A percentile compares a stretch with the other conserved stretches of the same genome.
phyloP scores from a whole-genome alignment of 306 rosid species.

The Dalbergia cultrata region DNA sequence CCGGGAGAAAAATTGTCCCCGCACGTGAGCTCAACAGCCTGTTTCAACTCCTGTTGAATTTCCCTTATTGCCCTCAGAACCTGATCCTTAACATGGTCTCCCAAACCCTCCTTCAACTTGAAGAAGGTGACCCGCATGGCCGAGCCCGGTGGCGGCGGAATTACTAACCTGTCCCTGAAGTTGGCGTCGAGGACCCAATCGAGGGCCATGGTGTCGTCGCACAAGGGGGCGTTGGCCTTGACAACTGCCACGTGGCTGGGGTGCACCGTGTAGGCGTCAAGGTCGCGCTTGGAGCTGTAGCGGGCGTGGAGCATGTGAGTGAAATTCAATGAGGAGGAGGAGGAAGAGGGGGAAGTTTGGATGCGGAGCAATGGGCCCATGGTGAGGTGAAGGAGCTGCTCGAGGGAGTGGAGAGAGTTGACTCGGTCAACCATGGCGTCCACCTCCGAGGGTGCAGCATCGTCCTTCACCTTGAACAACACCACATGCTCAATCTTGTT shows the following conservation, averaged over 20 bases:
- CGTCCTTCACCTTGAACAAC: constrained; percentile 68
- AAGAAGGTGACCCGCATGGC: constrained; percentile 59
- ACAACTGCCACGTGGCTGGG: constrained; percentile 67
- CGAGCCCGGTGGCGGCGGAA: constrained; percentile 49
- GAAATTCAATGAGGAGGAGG: constrained; percentile 52
- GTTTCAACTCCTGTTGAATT: constrained; percentile 48
- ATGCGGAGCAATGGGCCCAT: constrained; percentile 55
- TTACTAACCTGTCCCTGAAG: background rate
- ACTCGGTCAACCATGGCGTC: constrained; percentile 53
- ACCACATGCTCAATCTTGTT: constrained; percentile 67
- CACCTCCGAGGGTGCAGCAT: constrained; percentile 52
- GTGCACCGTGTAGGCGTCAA: constrained; percentile 56
- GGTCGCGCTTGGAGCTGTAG: constrained; percentile 65
- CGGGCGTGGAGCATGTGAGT: constrained; percentile 81
- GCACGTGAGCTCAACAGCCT: constrained; percentile 52
- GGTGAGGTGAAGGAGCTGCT: constrained; percentile 63
- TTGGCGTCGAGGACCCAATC: constrained; percentile 63
- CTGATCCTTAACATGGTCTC: constrained; percentile 50
- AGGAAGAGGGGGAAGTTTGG: constrained; percentile 5
- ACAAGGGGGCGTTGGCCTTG: constrained; percentile 52
- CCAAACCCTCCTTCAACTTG: constrained; percentile 67
- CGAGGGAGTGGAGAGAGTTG: constrained; percentile 62
- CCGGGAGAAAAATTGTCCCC: constrained; percentile 81
- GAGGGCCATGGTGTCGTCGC: constrained; percentile 72
- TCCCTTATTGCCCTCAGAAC: constrained; percentile 59